Evolutionary conservation across 768 basidiomycete species (phyloP).

Genomic region (Lentinus brumalis): DNA sequence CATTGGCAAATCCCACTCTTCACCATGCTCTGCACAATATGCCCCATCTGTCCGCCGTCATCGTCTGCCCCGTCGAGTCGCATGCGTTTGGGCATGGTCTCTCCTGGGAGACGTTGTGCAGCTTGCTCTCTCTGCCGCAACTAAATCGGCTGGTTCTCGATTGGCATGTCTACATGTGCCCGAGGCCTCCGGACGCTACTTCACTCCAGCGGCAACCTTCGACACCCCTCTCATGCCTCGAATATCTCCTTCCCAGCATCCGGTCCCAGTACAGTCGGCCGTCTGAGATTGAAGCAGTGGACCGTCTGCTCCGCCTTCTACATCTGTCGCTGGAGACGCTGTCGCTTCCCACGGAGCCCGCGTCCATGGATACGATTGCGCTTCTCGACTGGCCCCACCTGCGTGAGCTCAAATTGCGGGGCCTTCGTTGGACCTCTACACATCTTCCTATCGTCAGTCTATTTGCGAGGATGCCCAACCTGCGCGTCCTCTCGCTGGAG

Average conservation of each 20-base stretch:
- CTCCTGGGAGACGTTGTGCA: not conserved
- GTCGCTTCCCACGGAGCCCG: not conserved
- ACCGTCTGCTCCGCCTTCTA: not conserved
- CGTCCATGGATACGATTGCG: not conserved
- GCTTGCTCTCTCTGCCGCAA: not conserved
- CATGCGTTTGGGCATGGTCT: not conserved
- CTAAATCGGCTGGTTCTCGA: not conserved
- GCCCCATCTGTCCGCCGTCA: not conserved
- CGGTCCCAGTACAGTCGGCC: not conserved
- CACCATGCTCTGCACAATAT: not conserved
- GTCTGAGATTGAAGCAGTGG: not conserved
- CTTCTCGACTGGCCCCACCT: not conserved
- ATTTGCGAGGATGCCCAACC: not conserved
- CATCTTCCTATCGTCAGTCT: not conserved
- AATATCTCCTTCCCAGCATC: not conserved
- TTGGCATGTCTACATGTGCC: not conserved
- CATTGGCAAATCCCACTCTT: not conserved
- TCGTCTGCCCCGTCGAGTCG: not conserved
- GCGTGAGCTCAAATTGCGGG: not conserved
- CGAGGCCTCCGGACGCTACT: not conserved
- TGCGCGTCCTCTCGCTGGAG: not conserved
- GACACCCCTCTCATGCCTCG: not conserved
- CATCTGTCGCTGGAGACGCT: not conserved
- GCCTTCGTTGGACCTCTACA: not conserved
- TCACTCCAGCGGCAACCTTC: not conserved